Conservation (phyloP, 202 grass and related monocot genomes). For the Schoenoplectus triqueter region DNA sequence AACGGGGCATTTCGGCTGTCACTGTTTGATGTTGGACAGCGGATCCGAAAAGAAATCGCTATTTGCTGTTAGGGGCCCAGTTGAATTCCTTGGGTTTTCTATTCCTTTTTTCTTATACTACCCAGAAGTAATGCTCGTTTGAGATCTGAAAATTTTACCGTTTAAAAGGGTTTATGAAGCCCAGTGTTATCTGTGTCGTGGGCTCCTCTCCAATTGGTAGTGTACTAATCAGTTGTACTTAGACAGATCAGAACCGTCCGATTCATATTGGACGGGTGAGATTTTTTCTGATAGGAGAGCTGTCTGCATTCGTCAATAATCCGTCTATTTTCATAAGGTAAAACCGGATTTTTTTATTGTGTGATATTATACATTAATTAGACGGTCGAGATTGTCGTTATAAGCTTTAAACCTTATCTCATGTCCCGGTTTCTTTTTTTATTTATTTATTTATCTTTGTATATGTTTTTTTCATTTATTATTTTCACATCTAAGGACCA, state of each 20-base stretch:
- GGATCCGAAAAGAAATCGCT: background rate
- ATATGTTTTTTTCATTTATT: background rate
- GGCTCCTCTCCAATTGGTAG: background rate
- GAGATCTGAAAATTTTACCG: background rate
- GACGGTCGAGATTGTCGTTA: too few species aligned
- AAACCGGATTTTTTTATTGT: too few species aligned
- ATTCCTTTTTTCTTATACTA: background rate
- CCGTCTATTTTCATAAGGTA: too few species aligned
- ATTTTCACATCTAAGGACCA: background rate
- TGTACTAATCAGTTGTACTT: background rate
- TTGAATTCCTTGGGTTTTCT: background rate
- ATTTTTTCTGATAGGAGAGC: background rate
- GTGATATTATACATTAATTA: too few species aligned
- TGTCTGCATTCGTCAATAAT: background rate
- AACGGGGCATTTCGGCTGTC: background rate
- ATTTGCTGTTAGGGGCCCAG: slow-evolving; percentile 8
- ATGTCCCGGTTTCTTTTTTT: background rate
- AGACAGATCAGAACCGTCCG: background rate
- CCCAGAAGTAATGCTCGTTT: background rate
- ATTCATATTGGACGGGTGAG: background rate
- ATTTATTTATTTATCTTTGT: background rate
- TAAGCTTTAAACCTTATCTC: background rate
- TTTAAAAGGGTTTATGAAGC: background rate
- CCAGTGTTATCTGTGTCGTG: background rate
- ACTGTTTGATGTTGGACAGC: background rate